These are phyloP conservation scores for Phyllosticta capitalensis DNA, from an alignment of 2,329 filamentous ascomycete species.

Conservation along the genomic window DNA sequence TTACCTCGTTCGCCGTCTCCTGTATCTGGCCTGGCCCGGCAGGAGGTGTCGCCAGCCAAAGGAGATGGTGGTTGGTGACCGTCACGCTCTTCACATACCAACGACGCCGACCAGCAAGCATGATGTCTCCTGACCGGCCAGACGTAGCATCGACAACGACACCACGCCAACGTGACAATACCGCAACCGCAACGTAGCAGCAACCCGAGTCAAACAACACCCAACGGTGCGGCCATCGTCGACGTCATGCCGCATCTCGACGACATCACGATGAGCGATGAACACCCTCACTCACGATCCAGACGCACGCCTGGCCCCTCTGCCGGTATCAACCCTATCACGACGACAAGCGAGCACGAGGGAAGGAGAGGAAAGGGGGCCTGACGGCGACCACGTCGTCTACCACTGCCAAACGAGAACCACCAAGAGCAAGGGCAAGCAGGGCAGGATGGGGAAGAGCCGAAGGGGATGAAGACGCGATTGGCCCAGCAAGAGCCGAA, in stretches of 20 bases:
- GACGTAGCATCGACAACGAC: no score
- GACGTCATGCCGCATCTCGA: neutral
- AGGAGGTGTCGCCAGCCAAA: no score
- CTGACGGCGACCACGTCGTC: neutral
- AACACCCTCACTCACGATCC: neutral
- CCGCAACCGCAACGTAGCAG: no score
- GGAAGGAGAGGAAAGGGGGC: neutral
- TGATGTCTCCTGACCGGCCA: no score
- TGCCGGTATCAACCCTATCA: neutral
- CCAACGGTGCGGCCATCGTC: neutral
- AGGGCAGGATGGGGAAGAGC: neutral
- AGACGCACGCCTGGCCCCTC: neutral
- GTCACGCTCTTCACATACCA: no score
- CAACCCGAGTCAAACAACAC: neutral
- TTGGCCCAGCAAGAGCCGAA: no score
- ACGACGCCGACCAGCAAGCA: no score
- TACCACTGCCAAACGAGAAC: neutral
- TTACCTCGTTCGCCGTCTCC: neutral
- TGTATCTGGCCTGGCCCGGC: neutral
- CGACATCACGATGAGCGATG: neutral
- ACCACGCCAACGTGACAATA: no score
- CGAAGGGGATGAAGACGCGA: no score
- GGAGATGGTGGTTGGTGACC: no score
- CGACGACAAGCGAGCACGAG: neutral
- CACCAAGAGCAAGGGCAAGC: neutral